phyloP scores from a whole-genome alignment of 2,329 filamentous ascomycete genomes.

The Alternaria infectoria region DNA sequence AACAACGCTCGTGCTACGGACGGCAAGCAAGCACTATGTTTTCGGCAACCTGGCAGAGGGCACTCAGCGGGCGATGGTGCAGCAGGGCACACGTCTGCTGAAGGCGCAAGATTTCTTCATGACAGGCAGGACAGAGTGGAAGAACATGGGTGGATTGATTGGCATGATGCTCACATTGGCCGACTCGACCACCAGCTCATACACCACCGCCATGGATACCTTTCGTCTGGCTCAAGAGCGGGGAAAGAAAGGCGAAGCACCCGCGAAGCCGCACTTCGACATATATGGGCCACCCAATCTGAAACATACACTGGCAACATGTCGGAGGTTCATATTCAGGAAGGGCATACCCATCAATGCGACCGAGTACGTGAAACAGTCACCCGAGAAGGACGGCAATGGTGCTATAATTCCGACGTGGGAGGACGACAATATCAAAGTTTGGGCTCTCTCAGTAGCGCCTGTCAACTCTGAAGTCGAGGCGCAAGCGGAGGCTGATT shows the following conservation, averaged over 20 bases:
- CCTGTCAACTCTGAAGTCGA: conserved; percentile 28
- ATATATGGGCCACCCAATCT: conserved; percentile 84
- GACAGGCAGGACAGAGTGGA: conserved; percentile 78
- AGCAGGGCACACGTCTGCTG: conserved; percentile 69
- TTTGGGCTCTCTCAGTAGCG: conserved; percentile 78
- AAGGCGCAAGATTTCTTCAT: conserved; percentile 82
- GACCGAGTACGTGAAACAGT: conserved; percentile 64
- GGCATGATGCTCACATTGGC: conserved; percentile 86
- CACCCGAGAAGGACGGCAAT: conserved; percentile 32
- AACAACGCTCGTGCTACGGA: conserved; percentile 77
- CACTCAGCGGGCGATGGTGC: conserved; percentile 76
- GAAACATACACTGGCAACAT: conserved; percentile 79
- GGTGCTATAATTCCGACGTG: conserved; percentile 66
- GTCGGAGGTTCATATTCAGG: conserved; percentile 83
- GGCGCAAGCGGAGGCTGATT: conserved; percentile 20
- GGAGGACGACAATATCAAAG: conserved; percentile 76
- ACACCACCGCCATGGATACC: conserved; percentile 52
- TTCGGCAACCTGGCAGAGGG: conserved; percentile 86
- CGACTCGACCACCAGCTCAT: conserved; percentile 63
- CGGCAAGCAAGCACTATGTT: conserved; percentile 74
- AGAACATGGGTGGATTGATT: conserved; percentile 78
- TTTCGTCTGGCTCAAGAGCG: conserved; percentile 28
- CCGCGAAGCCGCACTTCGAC: conserved; percentile 44
- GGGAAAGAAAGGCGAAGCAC: conserved; percentile 21
- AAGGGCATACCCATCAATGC: conserved; percentile 77